Evolutionary conservation across 2,329 filamentous ascomycete genomes (phyloP), one percentile per base, ranked within the genome.

Genomic region (Trichoderma oligosporum): DNA sequence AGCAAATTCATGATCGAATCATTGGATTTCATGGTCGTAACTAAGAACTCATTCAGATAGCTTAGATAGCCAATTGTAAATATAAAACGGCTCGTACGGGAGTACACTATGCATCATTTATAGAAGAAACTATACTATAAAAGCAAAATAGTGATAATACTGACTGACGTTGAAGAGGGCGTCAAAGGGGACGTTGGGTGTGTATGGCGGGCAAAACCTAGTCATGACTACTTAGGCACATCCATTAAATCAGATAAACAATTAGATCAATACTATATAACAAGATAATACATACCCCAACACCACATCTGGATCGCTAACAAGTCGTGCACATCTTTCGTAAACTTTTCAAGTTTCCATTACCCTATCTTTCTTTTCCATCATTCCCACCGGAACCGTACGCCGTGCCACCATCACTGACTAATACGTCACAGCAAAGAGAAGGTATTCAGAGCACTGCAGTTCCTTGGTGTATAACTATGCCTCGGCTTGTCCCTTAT

Each of bases 381-480:
- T n/a, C 27, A 7, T 5, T 22, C 7, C 27, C 39, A 27, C 49
- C n/a, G 31, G 24, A 51, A 54, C 49, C 49, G 39, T 44, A 54
- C 49, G 49, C 49, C 49, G 36, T 44, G 49, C 49, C 39, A 54
- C 29, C 29, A 38, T 44, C 25, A 27, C 49, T 44, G n/a, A 24
- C 20, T 35, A 20, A 33, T 27, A 18, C 24, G 22, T 29, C n/a
- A n/a, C 49, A 35, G 39, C 33, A 53, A 44, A 35, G n/a, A 51
- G 35, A 51, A 39, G n/a, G 36, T 20, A 36, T 25, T n/a, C n/a
- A 24, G 20, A 24, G 29, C 9, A 29, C 14, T n/a, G 4, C 16
- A 39, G 16, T 12, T 48, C 29, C 29, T 24, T 35, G n/a, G 45
- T 8, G 9, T 7, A 12, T 18, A 25, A 38, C 11, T 20, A 45